Conservation (phyloP, 352 stramenopile genomes). For the Peronospora tabacina region DNA sequence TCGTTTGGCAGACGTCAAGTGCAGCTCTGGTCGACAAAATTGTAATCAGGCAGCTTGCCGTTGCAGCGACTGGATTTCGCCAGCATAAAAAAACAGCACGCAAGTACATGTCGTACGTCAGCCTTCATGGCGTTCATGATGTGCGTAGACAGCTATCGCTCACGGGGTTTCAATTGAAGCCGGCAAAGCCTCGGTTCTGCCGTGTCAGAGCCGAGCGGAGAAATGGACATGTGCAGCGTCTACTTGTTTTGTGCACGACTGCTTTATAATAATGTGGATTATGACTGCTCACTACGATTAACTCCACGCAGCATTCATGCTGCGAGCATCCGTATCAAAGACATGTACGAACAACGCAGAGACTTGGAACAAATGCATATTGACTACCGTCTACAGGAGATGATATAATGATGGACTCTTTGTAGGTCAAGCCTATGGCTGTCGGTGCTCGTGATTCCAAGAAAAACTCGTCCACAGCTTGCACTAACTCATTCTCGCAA, state of each 20-base stretch:
- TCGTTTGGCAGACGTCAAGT: background rate
- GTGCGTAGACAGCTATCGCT: background rate
- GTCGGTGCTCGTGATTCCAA: background rate
- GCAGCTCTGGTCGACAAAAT: conserved; percentile 18
- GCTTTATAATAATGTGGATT: background rate
- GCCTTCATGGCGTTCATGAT: background rate
- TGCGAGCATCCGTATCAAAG: background rate
- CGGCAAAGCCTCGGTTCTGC: background rate
- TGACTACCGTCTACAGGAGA: background rate
- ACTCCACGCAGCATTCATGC: background rate
- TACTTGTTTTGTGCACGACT: background rate
- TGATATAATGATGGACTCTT: background rate
- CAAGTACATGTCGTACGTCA: conserved; percentile 5
- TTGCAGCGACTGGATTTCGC: conserved; percentile 4
- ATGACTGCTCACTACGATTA: background rate
- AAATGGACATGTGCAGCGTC: background rate
- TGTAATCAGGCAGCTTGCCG: conserved; percentile 21
- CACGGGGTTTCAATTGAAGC: too few relatives aligned
- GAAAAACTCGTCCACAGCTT: conserved; percentile 15
- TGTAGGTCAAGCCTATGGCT: background rate
- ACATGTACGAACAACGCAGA: background rate
- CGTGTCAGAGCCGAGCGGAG: background rate
- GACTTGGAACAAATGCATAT: background rate
- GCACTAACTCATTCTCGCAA: conserved; percentile 41
- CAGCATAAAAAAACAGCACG: background rate